These are phyloP conservation scores for Xylaria sp. DNA, from an alignment of 2,329 filamentous ascomycete species.

Conservation along the genomic window DNA sequence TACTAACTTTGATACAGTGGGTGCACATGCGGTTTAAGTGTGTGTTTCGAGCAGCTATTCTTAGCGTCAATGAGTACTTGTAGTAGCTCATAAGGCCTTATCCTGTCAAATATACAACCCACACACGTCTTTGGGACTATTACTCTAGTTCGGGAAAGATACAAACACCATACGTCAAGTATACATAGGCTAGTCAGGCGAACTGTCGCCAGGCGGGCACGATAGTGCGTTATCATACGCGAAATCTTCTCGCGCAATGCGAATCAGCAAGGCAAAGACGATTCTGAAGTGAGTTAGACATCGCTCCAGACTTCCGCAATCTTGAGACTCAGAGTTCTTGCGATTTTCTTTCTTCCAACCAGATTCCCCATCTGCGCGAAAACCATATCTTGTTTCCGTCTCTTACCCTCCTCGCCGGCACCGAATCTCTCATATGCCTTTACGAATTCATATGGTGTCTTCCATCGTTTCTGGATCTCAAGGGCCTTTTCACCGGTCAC, in stretches of 20 bases:
- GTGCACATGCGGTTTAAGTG: slow-evolving; percentile 21
- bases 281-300: slow-evolving; percentile 8
- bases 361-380: slow-evolving; percentile 65
- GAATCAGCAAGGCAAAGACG: neutral
- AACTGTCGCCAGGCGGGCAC: neutral
- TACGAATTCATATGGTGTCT: slow-evolving; percentile 76
- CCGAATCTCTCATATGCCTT: slow-evolving; percentile 72
- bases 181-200: neutral
- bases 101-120: neutral
- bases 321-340: slow-evolving; percentile 71
- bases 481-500: slow-evolving; percentile 81
- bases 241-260: neutral
- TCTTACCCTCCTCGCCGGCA: slow-evolving; percentile 59
- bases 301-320: slow-evolving; percentile 79
- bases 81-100: neutral
- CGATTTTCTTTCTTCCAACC: slow-evolving; percentile 75
- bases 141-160: neutral
- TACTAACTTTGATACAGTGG: slow-evolving; percentile 30
- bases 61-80: neutral
- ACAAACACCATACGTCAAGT: neutral
- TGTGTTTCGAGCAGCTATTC: neutral
- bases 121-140: neutral
- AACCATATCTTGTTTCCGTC: slow-evolving; percentile 69
- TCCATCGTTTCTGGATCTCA: slow-evolving; percentile 82
- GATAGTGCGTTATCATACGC: neutral